These are phyloP conservation scores for Calocybe indica DNA, from an alignment of 768 basidiomycete genomes.

Conservation along the genomic window DNA sequence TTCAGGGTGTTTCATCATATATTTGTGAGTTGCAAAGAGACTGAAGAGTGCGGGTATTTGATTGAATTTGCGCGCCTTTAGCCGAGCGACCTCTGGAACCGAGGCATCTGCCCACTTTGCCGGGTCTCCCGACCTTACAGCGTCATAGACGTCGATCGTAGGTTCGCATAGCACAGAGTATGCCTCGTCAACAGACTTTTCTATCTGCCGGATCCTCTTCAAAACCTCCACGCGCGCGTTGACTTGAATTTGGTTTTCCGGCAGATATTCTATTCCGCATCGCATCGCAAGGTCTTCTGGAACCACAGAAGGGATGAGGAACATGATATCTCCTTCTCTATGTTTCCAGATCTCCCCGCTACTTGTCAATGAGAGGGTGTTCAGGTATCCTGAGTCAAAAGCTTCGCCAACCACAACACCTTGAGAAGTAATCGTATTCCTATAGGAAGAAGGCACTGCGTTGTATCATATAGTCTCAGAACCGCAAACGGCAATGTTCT, in stretches of 20 bases:
- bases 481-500: constrained; percentile 8
- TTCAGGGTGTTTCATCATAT: constrained; percentile 47
- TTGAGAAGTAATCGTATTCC: constrained; percentile 24
- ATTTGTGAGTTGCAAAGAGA: constrained; percentile 54
- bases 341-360: constrained; percentile 52
- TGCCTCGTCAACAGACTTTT: constrained; percentile 39
- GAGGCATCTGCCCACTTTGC: constrained; percentile 53
- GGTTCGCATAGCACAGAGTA: constrained; percentile 19
- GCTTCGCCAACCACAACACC: constrained; percentile 31
- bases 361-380: constrained; percentile 24
- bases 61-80: constrained; percentile 24
- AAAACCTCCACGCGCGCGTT: constrained; percentile 63
- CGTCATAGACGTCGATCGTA: constrained; percentile 35
- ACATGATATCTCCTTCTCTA: constrained; percentile 48
- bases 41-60: constrained; percentile 21
- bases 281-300: constrained; percentile 36
- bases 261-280: constrained; percentile 33
- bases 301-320: constrained; percentile 53
- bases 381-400: constrained; percentile 13
- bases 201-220: constrained; percentile 49
- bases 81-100: constrained; percentile 42
- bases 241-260: constrained; percentile 29
- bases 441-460: constrained; percentile 8
- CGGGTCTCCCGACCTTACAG: constrained; percentile 37
- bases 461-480: constrained; percentile 6